Conservation (phyloP, 257 asterid genomes). For the Pogostemon cablin region DNA sequence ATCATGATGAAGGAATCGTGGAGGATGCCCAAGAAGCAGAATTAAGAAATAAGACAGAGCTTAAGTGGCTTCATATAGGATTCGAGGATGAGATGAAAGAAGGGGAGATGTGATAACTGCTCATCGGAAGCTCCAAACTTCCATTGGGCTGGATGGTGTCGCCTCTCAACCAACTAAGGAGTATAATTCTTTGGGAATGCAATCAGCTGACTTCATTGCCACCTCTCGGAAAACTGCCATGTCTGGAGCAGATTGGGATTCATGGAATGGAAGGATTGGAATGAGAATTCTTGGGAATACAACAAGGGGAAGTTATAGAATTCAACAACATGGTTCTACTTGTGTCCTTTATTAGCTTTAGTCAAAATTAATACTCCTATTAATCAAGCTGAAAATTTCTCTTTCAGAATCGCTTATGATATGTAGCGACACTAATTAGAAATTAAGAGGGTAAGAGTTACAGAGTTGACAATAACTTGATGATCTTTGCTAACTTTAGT, state of each 20-base stretch:
- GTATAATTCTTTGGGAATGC: background rate
- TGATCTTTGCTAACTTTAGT: background rate
- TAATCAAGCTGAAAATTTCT: background rate
- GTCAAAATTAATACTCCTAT: background rate
- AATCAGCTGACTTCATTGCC: background rate
- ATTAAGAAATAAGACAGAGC: no score
- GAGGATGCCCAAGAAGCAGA: no score
- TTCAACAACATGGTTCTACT: background rate
- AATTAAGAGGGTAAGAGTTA: background rate
- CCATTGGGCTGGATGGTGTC: background rate
- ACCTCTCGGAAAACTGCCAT: slow-evolving; percentile 8
- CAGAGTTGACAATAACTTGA: background rate
- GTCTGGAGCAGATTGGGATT: slow-evolving; percentile 9
- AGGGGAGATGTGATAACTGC: background rate
- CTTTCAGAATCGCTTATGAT: background rate
- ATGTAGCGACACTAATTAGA: slow-evolving; percentile 4
- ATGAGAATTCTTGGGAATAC: background rate
- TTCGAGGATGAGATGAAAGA: background rate
- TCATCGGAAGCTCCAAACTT: background rate
- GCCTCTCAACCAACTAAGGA: background rate
- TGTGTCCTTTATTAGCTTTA: background rate
- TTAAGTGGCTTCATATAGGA: no score
- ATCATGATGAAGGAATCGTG: no score
- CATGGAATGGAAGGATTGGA: background rate
- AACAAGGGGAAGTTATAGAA: background rate